Evolutionary conservation across 2,329 filamentous ascomycete species (phyloP).

Genomic region (Neocatenulostroma microsporum): DNA sequence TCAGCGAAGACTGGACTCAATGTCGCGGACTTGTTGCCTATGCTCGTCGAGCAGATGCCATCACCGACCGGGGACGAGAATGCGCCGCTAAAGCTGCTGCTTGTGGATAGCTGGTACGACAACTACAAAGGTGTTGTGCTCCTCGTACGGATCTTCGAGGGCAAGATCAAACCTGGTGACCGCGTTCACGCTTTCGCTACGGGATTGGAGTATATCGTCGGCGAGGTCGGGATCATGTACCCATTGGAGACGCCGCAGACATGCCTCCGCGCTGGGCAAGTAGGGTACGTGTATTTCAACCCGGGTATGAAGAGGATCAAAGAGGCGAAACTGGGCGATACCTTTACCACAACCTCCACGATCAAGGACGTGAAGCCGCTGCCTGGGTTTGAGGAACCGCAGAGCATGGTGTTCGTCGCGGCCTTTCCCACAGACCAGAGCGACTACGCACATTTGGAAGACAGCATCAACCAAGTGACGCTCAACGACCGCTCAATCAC

Average conservation of each 20-base stretch:
- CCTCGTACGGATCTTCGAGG: slow-evolving; percentile 85
- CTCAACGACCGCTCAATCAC: slow-evolving; percentile 95
- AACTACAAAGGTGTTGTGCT: slow-evolving; percentile 90
- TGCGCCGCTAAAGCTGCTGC: slow-evolving; percentile 70
- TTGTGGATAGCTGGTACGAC: slow-evolving; percentile 98
- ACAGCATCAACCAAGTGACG: slow-evolving; percentile 87
- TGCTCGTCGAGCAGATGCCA: slow-evolving; percentile 77
- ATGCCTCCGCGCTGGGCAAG: slow-evolving; percentile 77
- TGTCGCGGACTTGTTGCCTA: slow-evolving; percentile 72
- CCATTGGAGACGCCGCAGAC: slow-evolving; percentile 77
- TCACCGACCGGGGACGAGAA: slow-evolving; percentile 64
- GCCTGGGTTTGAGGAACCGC: slow-evolving; percentile 92
- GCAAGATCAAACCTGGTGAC: slow-evolving; percentile 72
- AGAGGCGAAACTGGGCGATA: slow-evolving; percentile 94
- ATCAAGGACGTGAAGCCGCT: slow-evolving; percentile 71
- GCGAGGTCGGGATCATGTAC: slow-evolving; percentile 95
- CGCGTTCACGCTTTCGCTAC: slow-evolving; percentile 83
- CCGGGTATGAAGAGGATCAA: slow-evolving; percentile 96
- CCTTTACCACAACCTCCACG: slow-evolving; percentile 73
- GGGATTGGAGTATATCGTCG: slow-evolving; percentile 80
- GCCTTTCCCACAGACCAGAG: slow-evolving; percentile 89
- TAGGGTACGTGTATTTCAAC: slow-evolving; percentile 95
- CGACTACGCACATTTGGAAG: slow-evolving; percentile 78
- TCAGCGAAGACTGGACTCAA: slow-evolving; percentile 93
- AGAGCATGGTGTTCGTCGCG: slow-evolving; percentile 97